Conservation (phyloP, 169 alveolate genomes). For the Cryptosporidium ryanae region DNA sequence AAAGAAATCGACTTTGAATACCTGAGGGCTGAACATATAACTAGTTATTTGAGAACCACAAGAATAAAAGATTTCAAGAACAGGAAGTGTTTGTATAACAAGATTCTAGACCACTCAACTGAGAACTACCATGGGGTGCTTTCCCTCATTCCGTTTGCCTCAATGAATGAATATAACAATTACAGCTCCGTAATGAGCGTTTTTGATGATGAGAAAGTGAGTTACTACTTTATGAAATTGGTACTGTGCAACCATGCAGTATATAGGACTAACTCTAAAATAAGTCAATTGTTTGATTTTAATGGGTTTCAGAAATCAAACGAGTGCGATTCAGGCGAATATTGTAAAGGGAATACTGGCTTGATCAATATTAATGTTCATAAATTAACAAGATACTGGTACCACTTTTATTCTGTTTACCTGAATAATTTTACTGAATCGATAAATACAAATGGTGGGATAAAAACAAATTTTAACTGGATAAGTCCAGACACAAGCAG, state of each 20-base stretch:
- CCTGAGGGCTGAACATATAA: neutral
- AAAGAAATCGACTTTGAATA: neutral
- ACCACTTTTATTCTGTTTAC: constrained; percentile 38
- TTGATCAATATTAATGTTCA: neutral
- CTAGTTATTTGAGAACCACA: constrained; percentile 6
- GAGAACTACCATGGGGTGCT: neutral
- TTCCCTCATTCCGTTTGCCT: neutral
- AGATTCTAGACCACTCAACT: neutral
- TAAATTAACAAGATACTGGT: constrained; percentile 42
- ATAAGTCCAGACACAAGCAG: constrained; percentile 39
- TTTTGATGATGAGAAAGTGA: no score
- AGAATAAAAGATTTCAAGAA: neutral
- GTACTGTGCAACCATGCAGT: constrained; percentile 14
- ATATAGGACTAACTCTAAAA: constrained; percentile 7
- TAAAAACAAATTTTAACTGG: constrained; percentile 38
- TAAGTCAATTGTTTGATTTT: neutral
- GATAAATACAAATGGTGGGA: neutral
- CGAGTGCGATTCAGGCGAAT: no score
- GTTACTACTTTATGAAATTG: neutral
- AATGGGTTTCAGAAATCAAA: no score
- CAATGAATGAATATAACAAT: neutral
- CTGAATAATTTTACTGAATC: constrained; percentile 16
- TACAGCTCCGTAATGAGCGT: no score
- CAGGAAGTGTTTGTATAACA: neutral
- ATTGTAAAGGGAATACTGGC: no score